Base-by-base conservation (phyloP, 306 rosid genomes). In the Medicago arabica region DNA sequence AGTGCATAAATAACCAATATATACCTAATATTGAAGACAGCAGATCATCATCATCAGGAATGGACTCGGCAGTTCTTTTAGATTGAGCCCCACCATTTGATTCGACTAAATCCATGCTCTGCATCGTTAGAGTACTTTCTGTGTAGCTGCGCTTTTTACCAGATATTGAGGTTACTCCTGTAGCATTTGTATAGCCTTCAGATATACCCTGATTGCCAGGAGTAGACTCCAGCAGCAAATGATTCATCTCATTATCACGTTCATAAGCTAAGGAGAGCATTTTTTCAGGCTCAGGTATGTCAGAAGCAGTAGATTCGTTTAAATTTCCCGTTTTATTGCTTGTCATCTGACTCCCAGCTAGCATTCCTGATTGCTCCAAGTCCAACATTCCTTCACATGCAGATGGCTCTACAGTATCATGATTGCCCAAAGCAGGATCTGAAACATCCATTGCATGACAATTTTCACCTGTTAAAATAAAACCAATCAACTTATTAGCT, bases 11-110 rank as follows among this genome's bases (percentile, higher is more conserved):
- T 67, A 58, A 31, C 40, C 75, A 67, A 9, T 21, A 57, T 57
- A 79, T 88, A 96, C 99, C 99, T 90, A 96, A 87, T 78, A 96
- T 96, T 46, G 99, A 92, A 75, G 99, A 96, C 86, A 96, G 83
- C 68, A 96, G 75, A 88, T 96, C 99, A 85, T 96, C 90, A 57
- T 96, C 99, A 80, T 89, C 97, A 53, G 99, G 99, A 85, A 96
- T 67, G 49, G 89, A 86, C 76, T 88, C 93, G 4, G 81, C 65
- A 44, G 88, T 87, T 79, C 86, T 87, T 85, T 82, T 86, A 72
- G 86, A 89, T 82, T 66, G 87, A 64, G 84, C 77, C 74, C 84
- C 90, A 38, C 83, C 89, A 72, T 84, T 86, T 44, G 99, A 92
- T 74, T 88, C 97, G 3, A 80, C 77, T 15, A 91, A 88, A 80